These are phyloP conservation scores for Nicotiana benthamiana DNA, from an alignment of 257 asterid genomes.

Conservation along the genomic window DNA sequence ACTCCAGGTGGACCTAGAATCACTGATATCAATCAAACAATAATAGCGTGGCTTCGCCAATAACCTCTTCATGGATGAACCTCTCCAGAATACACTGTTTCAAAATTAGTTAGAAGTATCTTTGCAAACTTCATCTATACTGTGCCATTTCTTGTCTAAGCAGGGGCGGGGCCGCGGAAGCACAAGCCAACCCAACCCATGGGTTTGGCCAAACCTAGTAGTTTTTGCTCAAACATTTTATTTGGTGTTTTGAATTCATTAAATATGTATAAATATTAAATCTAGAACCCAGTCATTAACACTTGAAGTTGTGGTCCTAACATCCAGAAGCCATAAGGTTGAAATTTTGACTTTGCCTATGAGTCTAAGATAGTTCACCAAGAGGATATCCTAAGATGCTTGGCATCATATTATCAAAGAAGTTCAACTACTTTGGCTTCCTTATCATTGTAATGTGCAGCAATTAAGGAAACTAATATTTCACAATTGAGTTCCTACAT, in stretches of 20 bases:
- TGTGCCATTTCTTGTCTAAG: background rate
- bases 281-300: too few species aligned
- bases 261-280: too few species aligned
- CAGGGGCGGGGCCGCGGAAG: too few species aligned
- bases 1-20: background rate
- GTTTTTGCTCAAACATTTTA: too few species aligned
- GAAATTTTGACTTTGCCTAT: too few species aligned
- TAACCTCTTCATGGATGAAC: background rate
- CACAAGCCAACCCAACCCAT: too few species aligned
- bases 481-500: background rate
- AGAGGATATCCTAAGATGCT: background rate
- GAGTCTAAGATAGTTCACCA: background rate
- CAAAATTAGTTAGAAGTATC: background rate
- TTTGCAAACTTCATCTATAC: background rate
- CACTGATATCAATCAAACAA: background rate
- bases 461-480: background rate
- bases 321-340: too few species aligned
- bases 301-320: too few species aligned
- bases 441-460: background rate
- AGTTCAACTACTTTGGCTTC: background rate
- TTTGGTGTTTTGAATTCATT: too few species aligned
- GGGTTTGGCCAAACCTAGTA: too few species aligned
- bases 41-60: background rate
- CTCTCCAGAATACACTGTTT: background rate
- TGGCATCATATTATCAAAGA: background rate